Evolutionary conservation across 352 stramenopile genomes (phyloP).

Genomic region (Pythium aristosporum): DNA sequence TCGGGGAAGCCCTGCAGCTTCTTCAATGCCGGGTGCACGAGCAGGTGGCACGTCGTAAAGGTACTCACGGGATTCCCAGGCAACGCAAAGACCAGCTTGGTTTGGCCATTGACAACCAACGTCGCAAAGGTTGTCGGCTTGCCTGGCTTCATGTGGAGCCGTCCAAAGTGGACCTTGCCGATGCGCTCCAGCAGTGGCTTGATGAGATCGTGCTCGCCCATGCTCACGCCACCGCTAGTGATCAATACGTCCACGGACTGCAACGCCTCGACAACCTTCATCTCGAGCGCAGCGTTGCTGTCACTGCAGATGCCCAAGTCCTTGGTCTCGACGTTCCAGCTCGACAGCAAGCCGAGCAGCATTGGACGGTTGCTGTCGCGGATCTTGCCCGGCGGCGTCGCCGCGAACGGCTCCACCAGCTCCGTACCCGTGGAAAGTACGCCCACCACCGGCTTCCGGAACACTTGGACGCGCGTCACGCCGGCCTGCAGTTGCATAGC

Average conservation of each 20-base stretch:
- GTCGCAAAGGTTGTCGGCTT: constrained; percentile 98
- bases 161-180: constrained; percentile 92
- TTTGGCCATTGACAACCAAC: constrained; percentile 43
- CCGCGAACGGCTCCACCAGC: constrained; percentile 69
- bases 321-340: constrained; percentile 46
- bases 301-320: constrained; percentile 81
- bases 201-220: constrained; percentile 95
- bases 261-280: constrained; percentile 44
- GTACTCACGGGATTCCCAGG: constrained; percentile 96
- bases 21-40: constrained; percentile 92
- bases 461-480: constrained; percentile 65
- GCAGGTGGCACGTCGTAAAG: constrained; percentile 93
- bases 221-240: constrained; percentile 94
- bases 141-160: constrained; percentile 97
- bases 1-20: constrained; percentile 71
- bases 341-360: constrained; percentile 68
- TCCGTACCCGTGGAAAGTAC: constrained; percentile 96
- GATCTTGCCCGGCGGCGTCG: constrained; percentile 76
- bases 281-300: constrained; percentile 51
- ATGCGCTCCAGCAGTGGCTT: constrained; percentile 87
- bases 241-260: constrained; percentile 90
- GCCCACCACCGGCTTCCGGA: constrained; percentile 77
- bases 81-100: constrained; percentile 92
- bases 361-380: constrained; percentile 95
- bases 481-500: constrained; percentile 49